Percentiles rank a stretch among this genome's conserved stretches.
phyloP scores from a whole-genome alignment of 2,329 filamentous ascomycete species.

The Colletotrichum echinochloae region DNA sequence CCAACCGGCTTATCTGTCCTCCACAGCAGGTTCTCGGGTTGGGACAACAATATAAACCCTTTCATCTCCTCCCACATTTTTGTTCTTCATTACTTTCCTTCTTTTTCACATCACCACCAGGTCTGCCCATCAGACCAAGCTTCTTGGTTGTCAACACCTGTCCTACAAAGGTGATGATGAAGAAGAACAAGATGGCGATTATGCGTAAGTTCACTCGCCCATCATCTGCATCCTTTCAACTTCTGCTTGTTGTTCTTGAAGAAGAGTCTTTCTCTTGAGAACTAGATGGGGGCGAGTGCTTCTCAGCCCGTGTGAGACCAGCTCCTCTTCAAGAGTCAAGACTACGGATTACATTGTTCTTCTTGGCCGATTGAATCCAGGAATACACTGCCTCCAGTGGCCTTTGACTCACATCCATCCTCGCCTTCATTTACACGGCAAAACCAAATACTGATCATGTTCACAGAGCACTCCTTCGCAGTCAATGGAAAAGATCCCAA shows the following conservation, averaged over 20 bases:
- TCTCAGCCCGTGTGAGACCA: too few species aligned
- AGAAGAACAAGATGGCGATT: background rate
- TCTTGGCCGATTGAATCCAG: background rate
- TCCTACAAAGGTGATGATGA: background rate
- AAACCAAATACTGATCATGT: background rate
- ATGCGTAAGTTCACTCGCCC: background rate
- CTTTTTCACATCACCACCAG: background rate
- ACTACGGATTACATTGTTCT: too few species aligned
- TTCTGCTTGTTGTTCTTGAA: background rate
- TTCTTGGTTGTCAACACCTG: background rate
- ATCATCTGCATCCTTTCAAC: background rate
- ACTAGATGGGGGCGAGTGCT: too few species aligned
- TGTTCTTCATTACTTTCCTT: background rate
- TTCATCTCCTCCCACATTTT: background rate
- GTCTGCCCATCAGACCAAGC: background rate
- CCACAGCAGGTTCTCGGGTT: background rate
- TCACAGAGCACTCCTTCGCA: background rate
- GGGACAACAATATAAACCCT: background rate
- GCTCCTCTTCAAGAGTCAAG: too few species aligned
- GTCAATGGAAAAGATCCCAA: background rate
- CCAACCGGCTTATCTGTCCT: background rate
- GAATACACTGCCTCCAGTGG: too few species aligned
- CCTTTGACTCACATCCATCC: accelerated
- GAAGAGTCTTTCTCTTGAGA: too few species aligned
- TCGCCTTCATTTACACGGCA: background rate